phyloP scores from a whole-genome alignment of 2,329 filamentous ascomycete species.

The Fusarium marasasianum region DNA sequence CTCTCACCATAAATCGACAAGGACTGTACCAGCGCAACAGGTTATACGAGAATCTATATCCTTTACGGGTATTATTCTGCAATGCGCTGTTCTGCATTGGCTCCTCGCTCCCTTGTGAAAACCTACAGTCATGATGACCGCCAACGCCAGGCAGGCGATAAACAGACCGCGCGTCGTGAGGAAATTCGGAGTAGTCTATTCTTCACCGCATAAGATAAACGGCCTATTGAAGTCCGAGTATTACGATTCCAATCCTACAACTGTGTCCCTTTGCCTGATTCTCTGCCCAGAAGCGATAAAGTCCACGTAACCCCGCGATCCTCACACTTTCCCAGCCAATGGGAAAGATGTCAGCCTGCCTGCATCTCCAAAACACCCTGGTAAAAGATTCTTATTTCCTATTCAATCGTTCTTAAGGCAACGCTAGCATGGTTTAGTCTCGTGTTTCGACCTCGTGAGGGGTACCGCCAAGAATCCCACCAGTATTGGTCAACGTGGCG shows the following conservation, averaged over 20 bases:
- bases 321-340: neutral
- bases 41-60: accelerated
- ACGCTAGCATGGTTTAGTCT: neutral
- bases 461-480: neutral
- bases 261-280: neutral
- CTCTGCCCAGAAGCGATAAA: neutral
- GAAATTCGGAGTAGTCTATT: neutral
- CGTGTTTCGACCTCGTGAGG: neutral
- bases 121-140: neutral
- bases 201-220: accelerated
- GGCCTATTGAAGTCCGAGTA: neutral
- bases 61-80: accelerated
- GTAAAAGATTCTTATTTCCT: neutral
- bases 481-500: neutral
- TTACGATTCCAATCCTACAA: neutral
- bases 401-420: neutral
- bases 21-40: accelerated
- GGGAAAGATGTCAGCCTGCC: too few species aligned
- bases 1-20: accelerated
- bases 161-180: neutral
- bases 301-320: neutral
- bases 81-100: accelerated
- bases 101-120: neutral
- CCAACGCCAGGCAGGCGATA: accelerated
- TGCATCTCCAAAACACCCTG: neutral